Conservation (phyloP, 1,139 yeast genomes). For the Protomyces gravidus region DNA sequence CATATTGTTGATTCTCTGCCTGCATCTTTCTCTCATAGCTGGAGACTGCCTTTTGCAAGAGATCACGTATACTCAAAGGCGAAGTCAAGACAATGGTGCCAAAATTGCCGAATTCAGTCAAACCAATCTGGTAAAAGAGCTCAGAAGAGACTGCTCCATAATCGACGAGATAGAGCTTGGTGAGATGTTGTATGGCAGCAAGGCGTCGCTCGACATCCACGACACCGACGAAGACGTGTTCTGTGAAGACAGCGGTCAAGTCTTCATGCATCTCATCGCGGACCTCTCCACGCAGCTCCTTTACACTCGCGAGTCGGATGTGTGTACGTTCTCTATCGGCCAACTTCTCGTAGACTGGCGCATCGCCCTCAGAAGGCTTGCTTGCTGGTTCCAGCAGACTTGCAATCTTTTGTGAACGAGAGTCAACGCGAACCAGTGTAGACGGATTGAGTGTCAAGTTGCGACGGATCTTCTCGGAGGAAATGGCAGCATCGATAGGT, state of each 20-base stretch:
- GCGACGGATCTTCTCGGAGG: slow-evolving; percentile 10
- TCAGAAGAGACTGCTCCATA: slow-evolving; percentile 66
- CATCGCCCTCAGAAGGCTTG: slow-evolving; percentile 4
- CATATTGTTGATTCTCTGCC: background rate
- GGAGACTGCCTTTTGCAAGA: slow-evolving; percentile 40
- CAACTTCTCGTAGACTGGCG: slow-evolving; percentile 8
- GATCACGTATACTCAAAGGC: slow-evolving; percentile 42
- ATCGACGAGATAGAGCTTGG: slow-evolving; percentile 71
- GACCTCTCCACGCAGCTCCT: slow-evolving; percentile 51
- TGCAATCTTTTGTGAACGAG: slow-evolving; percentile 37
- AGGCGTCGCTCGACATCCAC: slow-evolving; percentile 68
- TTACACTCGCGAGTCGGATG: slow-evolving; percentile 52
- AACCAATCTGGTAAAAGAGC: slow-evolving; percentile 73
- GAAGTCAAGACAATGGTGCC: slow-evolving; percentile 53
- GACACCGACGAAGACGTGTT: slow-evolving; percentile 73
- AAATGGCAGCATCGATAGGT: slow-evolving; percentile 6
- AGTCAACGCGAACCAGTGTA: slow-evolving; percentile 29
- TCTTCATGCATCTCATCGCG: slow-evolving; percentile 49
- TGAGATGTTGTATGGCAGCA: slow-evolving; percentile 78
- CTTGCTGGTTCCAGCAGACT: slow-evolving; percentile 2
- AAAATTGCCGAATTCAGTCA: slow-evolving; percentile 75
- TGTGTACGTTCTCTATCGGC: slow-evolving; percentile 30
- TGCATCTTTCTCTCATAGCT: slow-evolving; percentile 31
- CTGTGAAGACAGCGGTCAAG: slow-evolving; percentile 63
- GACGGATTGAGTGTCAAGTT: slow-evolving; percentile 5